Evolutionary conservation across 1,284 basidiomycete genomes (phyloP).

Genomic region (Sporisorium graminicola): DNA sequence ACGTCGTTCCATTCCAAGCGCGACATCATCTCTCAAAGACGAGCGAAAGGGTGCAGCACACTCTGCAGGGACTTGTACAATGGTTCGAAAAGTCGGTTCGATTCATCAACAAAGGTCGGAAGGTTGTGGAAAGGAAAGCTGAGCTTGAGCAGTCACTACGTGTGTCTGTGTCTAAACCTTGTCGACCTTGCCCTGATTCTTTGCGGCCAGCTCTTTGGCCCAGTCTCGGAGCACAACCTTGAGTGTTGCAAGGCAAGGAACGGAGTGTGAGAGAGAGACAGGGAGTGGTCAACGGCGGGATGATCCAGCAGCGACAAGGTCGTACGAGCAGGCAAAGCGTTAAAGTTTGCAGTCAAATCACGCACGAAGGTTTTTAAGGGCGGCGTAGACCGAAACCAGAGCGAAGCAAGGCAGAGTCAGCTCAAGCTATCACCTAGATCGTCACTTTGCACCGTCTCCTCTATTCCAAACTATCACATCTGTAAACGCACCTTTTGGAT

Average conservation of each 20-base stretch:
- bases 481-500: constrained; percentile 79
- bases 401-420: constrained; percentile 30
- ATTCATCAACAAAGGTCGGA: neutral
- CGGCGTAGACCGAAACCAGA: constrained; percentile 17
- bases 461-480: constrained; percentile 8
- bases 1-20: neutral
- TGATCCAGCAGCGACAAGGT: constrained; percentile 1
- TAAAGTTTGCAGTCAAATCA: constrained; percentile 14
- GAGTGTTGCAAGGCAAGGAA: neutral
- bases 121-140: neutral
- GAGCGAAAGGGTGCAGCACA: neutral
- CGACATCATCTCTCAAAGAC: neutral
- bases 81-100: neutral
- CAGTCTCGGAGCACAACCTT: constrained; percentile 72
- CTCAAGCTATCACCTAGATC: neutral
- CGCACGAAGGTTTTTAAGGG: neutral
- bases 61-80: neutral
- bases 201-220: constrained; percentile 59
- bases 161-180: constrained; percentile 16
- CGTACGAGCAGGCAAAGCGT: neutral
- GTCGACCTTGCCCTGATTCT: constrained; percentile 44
- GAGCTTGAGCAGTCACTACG: neutral
- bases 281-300: neutral
- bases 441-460: neutral
- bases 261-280: neutral